phyloP scores from a whole-genome alignment of 169 alveolate genomes.

The Eimeria maxima region DNA sequence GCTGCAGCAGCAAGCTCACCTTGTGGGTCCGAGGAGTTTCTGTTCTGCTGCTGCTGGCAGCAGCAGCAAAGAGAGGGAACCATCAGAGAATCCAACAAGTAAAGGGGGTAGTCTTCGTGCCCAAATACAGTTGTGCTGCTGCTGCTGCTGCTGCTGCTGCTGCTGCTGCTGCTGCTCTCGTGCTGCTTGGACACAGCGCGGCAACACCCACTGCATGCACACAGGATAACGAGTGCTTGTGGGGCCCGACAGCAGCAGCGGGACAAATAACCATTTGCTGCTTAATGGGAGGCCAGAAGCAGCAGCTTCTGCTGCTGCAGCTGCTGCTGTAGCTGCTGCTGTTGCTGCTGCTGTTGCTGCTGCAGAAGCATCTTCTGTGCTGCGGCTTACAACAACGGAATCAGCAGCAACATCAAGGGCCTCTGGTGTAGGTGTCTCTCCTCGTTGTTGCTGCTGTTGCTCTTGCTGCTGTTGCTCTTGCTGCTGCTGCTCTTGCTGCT shows the following conservation, averaged over 20 bases:
- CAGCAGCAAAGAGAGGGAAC: slow-evolving; percentile 21
- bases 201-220: slow-evolving; percentile 62
- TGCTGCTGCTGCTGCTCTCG: slow-evolving; percentile 22
- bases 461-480: too few relatives aligned
- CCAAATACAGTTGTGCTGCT: neutral
- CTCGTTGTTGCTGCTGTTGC: too few relatives aligned
- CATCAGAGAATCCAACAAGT: slow-evolving; percentile 21
- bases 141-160: slow-evolving; percentile 26
- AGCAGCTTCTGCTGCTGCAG: slow-evolving; percentile 47
- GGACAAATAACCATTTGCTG: slow-evolving; percentile 34
- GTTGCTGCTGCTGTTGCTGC: slow-evolving; percentile 54
- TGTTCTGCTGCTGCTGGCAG: neutral
- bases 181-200: slow-evolving; percentile 22
- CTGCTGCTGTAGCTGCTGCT: slow-evolving; percentile 49
- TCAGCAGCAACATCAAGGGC: neutral
- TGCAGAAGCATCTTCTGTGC: neutral
- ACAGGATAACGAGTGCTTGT: neutral
- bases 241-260: neutral
- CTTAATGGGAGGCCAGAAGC: slow-evolving; percentile 44
- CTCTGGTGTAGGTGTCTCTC: neutral
- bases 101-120: neutral
- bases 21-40: slow-evolving; percentile 47
- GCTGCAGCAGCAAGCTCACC: slow-evolving; percentile 16
- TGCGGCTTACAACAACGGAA: neutral
- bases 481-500: slow-evolving; percentile 45